Evolutionary conservation across 129 eudicot genomes (phyloP), one percentile per base, ranked within the genome.

Genomic region (Ambrosia trifida): DNA sequence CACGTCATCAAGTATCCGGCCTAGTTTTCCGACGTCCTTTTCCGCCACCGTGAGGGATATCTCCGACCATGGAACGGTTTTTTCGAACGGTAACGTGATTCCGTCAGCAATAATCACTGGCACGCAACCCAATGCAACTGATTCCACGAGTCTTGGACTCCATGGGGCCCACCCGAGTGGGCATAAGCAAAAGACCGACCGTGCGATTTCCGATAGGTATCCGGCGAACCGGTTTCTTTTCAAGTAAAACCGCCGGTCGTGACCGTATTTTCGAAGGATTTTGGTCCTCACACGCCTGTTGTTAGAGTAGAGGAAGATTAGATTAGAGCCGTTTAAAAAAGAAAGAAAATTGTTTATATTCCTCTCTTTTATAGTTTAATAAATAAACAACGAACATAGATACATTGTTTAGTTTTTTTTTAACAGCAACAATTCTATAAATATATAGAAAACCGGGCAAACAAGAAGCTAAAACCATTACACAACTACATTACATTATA

Each of bases 121-220:
- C 35, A 92, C 85, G 62, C 98, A 92, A 8, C 98, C 96, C 17
- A 92, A 44, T 0, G 82, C 98, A 1, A 92, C 88, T 0, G 98
- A 86, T 41, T 92, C 98, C 0, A 92, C 95, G 0, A 92, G 76
- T 28, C 96, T 76, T 0, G 96, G 98, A 57, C 96, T 92, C 98
- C 98, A 92, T 5, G 98, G 98, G 47, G 98, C 98, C 98, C 96
- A 92, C 41, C 98, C 98, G 8, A 92, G 70, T 0, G 98, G 98
- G 72, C 96, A 89, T 53, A 92, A 73, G 58, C 96, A 92, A 56
- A 92, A 92, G n/a, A 74, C 86, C 0, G 98, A 85, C 2, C 95
- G 86, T 1, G 68, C 84, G 2, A 89, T 92, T 69, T 92, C 96
- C 38, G 89, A 89, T 50, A 83, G 85, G 81, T 86, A 92, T 30